Base-by-base conservation (phyloP, 2,329 filamentous ascomycete species). In the Raffaelea arxii region DNA sequence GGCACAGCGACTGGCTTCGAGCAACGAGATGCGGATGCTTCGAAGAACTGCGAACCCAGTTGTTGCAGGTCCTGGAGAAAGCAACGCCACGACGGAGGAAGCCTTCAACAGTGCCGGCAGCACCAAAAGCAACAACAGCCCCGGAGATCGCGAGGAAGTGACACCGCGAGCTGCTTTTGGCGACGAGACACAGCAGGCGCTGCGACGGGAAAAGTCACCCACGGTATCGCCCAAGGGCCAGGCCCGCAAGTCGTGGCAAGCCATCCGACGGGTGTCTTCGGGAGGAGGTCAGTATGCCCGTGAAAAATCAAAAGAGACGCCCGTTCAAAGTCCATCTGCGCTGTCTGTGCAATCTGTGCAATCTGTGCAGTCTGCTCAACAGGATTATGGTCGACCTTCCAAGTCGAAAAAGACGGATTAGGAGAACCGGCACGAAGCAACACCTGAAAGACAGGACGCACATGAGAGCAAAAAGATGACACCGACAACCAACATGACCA, bases 1-100 rank as follows among this genome's bases (percentile, higher is more conserved):
- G 46, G 66, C 72, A 54, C 58, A 62, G 36, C 62, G 58, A 4
- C 56, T 61, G 6, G 43, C 48, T 1, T 37, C 47, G 2, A 49
- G 50, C 3, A 47, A 39, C 4, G 45, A 41, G 24, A 25, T 47
- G 32, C 23, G 44, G 16, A 27, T 39, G 38, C 22, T 41, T 14
- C 40, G 51, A 6, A 42, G 38, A 25, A 16, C 46, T 5, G 50
- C 45, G 9, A 47, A 46, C 11, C 36, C 46, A 3, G 19, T 25
- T 2, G 4, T 10, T 25, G 11, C 30, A 25, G 14, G 16, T 46
- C 7, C 46, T 44, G 6, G 38, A 44, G 27, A 32, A 10, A 16
- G 9, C 10, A 32, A 9, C 10, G 16, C 27, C 16, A 9, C 27
- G 27, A 32, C 10, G 27, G 27, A 32, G 27, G 16, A 9, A 32